A percentile compares a stretch with the other conserved stretches of the same genome.
phyloP scores from a whole-genome alignment of 805 yeast genomes.

The Nakazawaea molendinolei region DNA sequence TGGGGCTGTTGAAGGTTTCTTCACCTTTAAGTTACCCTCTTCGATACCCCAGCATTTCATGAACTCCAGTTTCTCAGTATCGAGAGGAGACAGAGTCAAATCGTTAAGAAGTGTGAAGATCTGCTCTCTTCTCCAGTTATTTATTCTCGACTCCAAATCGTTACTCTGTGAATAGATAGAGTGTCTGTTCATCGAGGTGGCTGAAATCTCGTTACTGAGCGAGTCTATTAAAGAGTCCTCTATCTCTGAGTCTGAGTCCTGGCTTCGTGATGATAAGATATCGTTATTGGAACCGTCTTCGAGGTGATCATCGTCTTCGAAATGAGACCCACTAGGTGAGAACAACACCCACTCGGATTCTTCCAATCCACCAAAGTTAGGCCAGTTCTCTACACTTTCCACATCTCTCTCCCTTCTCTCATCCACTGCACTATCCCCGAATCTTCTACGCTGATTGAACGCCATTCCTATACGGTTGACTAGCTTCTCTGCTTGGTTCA shows the following conservation, averaged over 20 bases:
- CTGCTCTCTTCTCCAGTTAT: conserved; percentile 25
- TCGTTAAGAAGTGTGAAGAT: no score
- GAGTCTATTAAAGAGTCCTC: conserved; percentile 22
- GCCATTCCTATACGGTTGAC: no score
- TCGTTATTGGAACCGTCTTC: no score
- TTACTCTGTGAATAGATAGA: conserved; percentile 14
- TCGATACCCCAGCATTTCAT: conserved; percentile 27
- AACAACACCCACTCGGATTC: conserved; percentile 26
- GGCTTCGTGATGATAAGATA: conserved; percentile 18
- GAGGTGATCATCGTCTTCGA: conserved; percentile 16
- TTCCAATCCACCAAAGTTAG: conserved; percentile 13
- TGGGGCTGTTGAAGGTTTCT: neutral
- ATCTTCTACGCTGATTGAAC: no score
- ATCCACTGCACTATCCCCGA: no score
- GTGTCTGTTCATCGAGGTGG: conserved; percentile 12
- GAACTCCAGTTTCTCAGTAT: conserved; percentile 19
- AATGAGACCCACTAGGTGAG: conserved; percentile 17
- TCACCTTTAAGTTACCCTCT: conserved; percentile 12
- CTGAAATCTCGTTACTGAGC: conserved; percentile 17
- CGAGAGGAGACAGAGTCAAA: conserved; percentile 10
- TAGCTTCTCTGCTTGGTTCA: no score
- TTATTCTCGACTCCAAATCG: conserved; percentile 22
- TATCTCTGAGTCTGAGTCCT: conserved; percentile 15
- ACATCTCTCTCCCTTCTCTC: no score
- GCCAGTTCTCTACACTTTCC: neutral